Percentiles rank a stretch among this genome's conserved stretches.
These are phyloP conservation scores for Candida nanaspora DNA, from an alignment of 805 yeast genomes.

Conservation along the genomic window DNA sequence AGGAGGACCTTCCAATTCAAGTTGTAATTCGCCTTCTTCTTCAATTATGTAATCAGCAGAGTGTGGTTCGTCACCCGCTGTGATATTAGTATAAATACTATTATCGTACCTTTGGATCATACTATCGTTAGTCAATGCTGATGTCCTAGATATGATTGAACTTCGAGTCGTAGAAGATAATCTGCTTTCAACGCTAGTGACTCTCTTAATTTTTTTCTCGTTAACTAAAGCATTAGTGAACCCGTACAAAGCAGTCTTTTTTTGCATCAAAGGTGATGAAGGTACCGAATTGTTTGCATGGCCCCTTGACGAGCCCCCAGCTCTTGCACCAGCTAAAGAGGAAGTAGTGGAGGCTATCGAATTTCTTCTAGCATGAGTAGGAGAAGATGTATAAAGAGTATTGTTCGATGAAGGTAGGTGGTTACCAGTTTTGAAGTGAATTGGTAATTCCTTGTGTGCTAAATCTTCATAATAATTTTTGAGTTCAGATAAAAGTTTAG, in stretches of 20 bases:
- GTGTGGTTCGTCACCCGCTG: neutral
- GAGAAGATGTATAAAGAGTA: neutral
- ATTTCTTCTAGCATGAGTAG: neutral
- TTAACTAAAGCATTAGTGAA: constrained; percentile 20
- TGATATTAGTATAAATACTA: neutral
- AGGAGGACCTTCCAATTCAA: constrained; percentile 68
- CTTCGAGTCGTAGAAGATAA: constrained; percentile 7
- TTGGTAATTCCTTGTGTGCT: constrained; percentile 23
- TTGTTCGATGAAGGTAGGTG: neutral
- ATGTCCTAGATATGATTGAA: neutral
- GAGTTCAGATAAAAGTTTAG: constrained; percentile 32
- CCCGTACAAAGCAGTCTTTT: constrained; percentile 11
- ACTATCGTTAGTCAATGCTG: constrained; percentile 5
- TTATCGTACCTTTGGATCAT: neutral
- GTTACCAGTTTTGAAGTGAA: constrained; percentile 3
- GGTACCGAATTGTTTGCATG: neutral
- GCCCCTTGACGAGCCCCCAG: neutral
- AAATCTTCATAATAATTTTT: constrained; percentile 37
- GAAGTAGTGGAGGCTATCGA: neutral
- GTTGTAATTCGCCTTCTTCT: constrained; percentile 47
- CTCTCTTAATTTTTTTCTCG: constrained; percentile 15
- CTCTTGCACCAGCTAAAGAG: neutral
- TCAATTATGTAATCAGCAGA: constrained; percentile 11
- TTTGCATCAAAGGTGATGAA: neutral
- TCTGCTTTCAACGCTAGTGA: constrained; percentile 11